Base-by-base conservation (phyloP, 179 eudicot genomes). In the Beta macrorhiza region DNA sequence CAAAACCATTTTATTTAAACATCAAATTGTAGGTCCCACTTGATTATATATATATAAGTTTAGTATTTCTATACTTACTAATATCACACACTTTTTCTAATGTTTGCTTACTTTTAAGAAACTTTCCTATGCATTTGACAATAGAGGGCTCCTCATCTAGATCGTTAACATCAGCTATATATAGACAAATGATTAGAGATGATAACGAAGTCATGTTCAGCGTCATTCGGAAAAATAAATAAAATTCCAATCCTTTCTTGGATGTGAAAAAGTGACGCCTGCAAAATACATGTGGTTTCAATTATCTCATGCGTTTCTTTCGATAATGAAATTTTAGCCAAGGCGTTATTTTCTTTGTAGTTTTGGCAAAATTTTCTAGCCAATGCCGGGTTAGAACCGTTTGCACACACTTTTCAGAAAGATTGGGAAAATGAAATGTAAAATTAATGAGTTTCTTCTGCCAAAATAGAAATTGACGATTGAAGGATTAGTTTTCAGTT, bases 101-200 rank as follows among this genome's bases (percentile, higher is more conserved):
- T 37, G 42, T 37, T 0, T 37, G 3, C 42, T 37, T 37, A 37
- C 42, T 37, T 37, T 37, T 37, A 37, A 37, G 42, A 37, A 37
- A 37, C 42, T 37, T 37, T 37, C 42, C 4, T 37, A 37, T 37
- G 42, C 42, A 37, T 37, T 37, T 2, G 2, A 3, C 42, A 37
- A 37, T 2, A 37, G 42, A 37, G 42, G 3, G 42, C 1, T 37
- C 42, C 42, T 37, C 42, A 1, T 37, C 42, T 3, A 73, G 17
- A 73, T 73, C 11, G 62, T 73, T 56, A 74, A 74, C 63, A 55
- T 73, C 76, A 73, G 7, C 19, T 53, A 74, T 29, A 11, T 53
- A 74, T 29, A 11, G 77, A 55, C 77, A 74, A 74, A 72, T 72
- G 76, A 72, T 72, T 72, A 72, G 59, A 29, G 55, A 55, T 74